Base-by-base conservation (phyloP, 768 basidiomycete species). In the Russula abietina region DNA sequence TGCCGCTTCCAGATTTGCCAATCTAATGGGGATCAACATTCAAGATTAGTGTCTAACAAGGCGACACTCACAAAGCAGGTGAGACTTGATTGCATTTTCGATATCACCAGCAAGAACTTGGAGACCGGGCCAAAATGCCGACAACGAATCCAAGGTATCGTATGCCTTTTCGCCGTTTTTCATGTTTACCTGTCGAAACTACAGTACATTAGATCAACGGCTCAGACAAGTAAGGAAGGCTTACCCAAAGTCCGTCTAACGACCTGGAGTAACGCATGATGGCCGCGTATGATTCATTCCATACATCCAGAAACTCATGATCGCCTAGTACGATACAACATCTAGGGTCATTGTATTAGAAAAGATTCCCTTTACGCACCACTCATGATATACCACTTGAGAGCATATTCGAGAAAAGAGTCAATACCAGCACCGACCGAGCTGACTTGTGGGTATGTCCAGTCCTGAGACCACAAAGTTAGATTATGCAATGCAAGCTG, bases 41-140 rank as follows among this genome's bases (percentile, higher is more conserved):
- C 22, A 43, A 36, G 12, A 28, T 28, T 45, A 2, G 17, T 51
- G 7, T 36, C 22, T 17, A 11, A 19, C 36, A 39, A 30, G 19
- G 41, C n/a, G 1, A 69, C 30, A 64, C 86, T 69, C 66, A 92
- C 92, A 97, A 53, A 87, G 81, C 69, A 96, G 74, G 75, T 98
- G 96, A n/a, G 89, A 81, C 69, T 91, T 91, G 68, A 97, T 91
- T 19, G 95, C 96, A 72, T 83, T 93, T 71, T 91, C 86, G 39
- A 97, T 71, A 75, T 97, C 91, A 22, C 90, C 91, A 4, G 86
- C 85, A 14, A 93, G 75, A 11, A 94, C 89, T 74, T 97, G 96
- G 17, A 98, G 78, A 24, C 95, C 97, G n/a, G 96, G 93, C 86
- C 95, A 93, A 73, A 98, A 99, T 1, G 97, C 94, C 2, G 93